Base-by-base conservation (phyloP, 2,329 filamentous ascomycete species). In the Pyrenochaeta sp. region DNA sequence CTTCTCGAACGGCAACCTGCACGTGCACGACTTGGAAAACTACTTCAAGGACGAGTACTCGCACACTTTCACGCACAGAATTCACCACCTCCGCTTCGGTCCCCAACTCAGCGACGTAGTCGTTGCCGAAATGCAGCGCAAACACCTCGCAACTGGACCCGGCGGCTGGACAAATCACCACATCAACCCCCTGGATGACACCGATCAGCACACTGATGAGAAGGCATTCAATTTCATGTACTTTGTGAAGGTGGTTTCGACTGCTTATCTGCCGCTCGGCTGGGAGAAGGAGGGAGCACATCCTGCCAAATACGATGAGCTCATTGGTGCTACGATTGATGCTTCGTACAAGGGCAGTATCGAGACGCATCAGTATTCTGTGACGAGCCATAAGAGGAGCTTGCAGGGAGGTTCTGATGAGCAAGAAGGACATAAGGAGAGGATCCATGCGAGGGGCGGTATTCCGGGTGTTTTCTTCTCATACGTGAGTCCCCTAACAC, bases 401-500 rank as follows among this genome's bases (percentile, higher is more conserved):
- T 81, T 99, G 58, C 80, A 83, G 24, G 95, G 95, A 51, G 95
- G 95, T 5, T 88, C 90, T 64, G 96, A 96, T 73, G 85, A 89
- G 9, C 87, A 90, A 9, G 93, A 96, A 72, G 94, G 93, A 15
- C 95, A 99, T 77, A 90, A 93, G 74, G 94, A 98, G 83, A 89
- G 94, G 39, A 81, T 96, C 64, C 95, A 99, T 78, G 92, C 94
- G 2, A 83, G 88, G 52, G 93, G 93, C 59, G 95, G 95, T 65
- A 98, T 99, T 71, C 95, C 95, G 0, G 95, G 95, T 43, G 93
- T 99, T 13, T 99, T 99, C 83, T 98, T 99, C 82, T 96, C 93
- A 66, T 99, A 99, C 71, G 91, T 93, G 83, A 86, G 90, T 86
- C 30, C 3, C 9, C n/a, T 22, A n/a, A 12, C 8, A 40, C 15